Base-by-base conservation (phyloP, 495 filamentous ascomycete species). In the Neurospora cerealis region DNA sequence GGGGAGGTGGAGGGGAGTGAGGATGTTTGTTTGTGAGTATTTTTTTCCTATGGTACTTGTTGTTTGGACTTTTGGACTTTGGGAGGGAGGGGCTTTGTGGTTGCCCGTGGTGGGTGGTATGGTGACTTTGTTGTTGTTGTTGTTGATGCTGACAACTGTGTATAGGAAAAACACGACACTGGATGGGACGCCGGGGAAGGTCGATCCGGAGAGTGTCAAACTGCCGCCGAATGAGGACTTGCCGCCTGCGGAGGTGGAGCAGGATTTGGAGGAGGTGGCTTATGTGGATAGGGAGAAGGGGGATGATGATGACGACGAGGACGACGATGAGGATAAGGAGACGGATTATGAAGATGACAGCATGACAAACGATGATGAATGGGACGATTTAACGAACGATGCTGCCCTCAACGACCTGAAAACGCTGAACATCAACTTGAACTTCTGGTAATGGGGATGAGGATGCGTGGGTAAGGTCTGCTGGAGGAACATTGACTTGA, bases 111-210 rank as follows among this genome's bases (percentile, higher is more conserved):
- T n/a, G n/a, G n/a, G n/a, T n/a, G n/a, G n/a, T n/a, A n/a, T n/a
- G n/a, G n/a, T n/a, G n/a, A n/a, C n/a, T n/a, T n/a, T n/a, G n/a
- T n/a, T n/a, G n/a, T n/a, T n/a, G n/a, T n/a, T n/a, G 5, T 28
- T 44, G 5, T n/a, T 38, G 46, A 34, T 54, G 42, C 36, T 74
- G 70, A 24, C 70, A 69, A 75, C 11, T 62, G 4, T 9, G 11
- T 41, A n/a, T 37, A 78, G 77, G 38, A 70, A 76, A 34, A 79
- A 79, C 70, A 79, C 78, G 7, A 79, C 78, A 17, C 69, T 78
- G 13, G 24, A 21, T 5, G 77, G 71, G 2, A 79, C 75, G 5
- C 77, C 78, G 15, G 78, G 78, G 0, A 73, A 77, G 37, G 9
- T 77, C 4, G 78, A 80, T 46, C 78, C 78, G 2, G 11, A 44